Evolutionary conservation across 2,329 filamentous ascomycete species (phyloP).

Genomic region (Calonectria hongkongensis): DNA sequence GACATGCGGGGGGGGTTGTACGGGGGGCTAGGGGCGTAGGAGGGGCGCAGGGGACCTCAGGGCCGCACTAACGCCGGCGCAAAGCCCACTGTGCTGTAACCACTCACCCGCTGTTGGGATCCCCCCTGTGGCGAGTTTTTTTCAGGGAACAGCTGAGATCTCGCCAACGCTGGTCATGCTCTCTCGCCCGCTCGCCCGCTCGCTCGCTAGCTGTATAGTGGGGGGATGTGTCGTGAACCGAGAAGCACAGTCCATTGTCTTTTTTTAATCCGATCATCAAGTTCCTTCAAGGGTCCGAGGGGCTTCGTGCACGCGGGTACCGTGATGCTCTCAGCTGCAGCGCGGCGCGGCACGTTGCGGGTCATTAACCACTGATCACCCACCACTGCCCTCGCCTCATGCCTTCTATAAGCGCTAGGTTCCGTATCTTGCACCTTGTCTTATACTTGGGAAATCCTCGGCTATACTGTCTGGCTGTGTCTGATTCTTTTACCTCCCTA

Average conservation of each 20-base stretch:
- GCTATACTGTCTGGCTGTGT: too few species aligned
- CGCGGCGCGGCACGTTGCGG: neutral
- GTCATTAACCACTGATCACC: constrained; percentile 11
- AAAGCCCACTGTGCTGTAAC: constrained; percentile 19
- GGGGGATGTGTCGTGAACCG: neutral
- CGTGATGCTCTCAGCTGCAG: neutral
- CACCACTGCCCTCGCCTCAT: neutral
- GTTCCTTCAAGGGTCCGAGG: too few species aligned
- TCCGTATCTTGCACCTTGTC: neutral
- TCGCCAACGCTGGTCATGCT: neutral
- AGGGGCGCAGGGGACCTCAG: constrained; percentile 17
- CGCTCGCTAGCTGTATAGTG: too few species aligned
- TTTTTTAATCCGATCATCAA: neutral
- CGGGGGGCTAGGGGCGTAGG: neutral
- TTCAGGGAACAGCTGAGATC: constrained; percentile 13
- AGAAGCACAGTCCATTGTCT: neutral
- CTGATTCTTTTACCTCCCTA: neutral
- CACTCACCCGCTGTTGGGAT: neutral
- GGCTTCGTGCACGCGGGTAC: neutral
- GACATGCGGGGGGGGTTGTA: neutral
- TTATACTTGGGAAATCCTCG: constrained; percentile 4
- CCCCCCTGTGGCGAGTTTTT: neutral
- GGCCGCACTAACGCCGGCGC: constrained; percentile 24
- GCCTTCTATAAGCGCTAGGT: neutral
- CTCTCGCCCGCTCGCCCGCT: neutral